A percentile compares a stretch with the other conserved stretches of the same genome.
phyloP scores from a whole-genome alignment of 805 yeast genomes.

The Ogataea methanolica region DNA sequence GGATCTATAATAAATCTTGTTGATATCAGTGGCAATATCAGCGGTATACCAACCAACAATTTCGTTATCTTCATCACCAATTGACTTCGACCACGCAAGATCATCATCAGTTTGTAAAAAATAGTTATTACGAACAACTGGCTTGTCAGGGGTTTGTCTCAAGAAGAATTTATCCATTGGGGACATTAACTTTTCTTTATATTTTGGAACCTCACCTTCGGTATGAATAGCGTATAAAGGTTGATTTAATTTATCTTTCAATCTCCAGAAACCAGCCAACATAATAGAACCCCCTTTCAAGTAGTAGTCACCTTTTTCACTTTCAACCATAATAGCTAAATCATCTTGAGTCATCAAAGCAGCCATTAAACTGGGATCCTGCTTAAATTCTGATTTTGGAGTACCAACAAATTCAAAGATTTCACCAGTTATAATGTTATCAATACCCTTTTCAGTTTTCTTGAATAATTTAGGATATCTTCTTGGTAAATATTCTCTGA shows the following conservation, averaged over 20 bases:
- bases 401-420: constrained; percentile 32
- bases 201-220: constrained; percentile 65
- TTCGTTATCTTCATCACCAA: constrained; percentile 51
- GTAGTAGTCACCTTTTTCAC: constrained; percentile 50
- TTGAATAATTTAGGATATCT: constrained; percentile 55
- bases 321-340: constrained; percentile 61
- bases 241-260: constrained; percentile 52
- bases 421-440: constrained; percentile 53
- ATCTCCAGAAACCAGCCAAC: constrained; percentile 68
- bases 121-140: constrained; percentile 64
- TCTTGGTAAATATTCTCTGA: constrained; percentile 47
- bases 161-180: constrained; percentile 67
- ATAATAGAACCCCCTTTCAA: constrained; percentile 59
- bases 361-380: constrained; percentile 57
- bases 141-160: constrained; percentile 52
- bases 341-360: constrained; percentile 62
- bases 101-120: constrained; percentile 61
- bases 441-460: constrained; percentile 41
- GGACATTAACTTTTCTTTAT: constrained; percentile 47
- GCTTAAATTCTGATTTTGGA: constrained; percentile 29
- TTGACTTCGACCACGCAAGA: constrained; percentile 60
- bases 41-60: constrained; percentile 67
- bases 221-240: constrained; percentile 58
- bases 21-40: constrained; percentile 39
- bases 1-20: constrained; percentile 50